These are phyloP conservation scores for Cercospora sp. DNA, from an alignment of 2,329 filamentous ascomycete genomes.

Conservation along the genomic window DNA sequence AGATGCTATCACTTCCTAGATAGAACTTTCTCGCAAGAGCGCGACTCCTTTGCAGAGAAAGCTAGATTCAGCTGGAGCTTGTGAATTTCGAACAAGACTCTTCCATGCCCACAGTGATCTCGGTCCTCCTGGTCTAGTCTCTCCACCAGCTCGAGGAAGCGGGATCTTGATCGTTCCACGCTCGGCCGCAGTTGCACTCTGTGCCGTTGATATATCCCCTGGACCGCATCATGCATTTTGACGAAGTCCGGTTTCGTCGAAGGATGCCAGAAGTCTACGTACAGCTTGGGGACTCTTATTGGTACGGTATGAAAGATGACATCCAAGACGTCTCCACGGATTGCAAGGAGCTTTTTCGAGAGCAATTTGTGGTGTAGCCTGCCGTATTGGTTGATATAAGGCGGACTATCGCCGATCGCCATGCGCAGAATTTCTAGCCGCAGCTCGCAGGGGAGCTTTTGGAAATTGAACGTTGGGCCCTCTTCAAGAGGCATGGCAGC, in stretches of 20 bases:
- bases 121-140: background rate
- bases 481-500: background rate
- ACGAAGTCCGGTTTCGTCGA: background rate
- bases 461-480: background rate
- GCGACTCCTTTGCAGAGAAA: background rate
- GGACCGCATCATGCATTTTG: background rate
- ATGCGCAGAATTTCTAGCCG: background rate
- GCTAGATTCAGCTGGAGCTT: background rate
- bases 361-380: background rate
- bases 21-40: background rate
- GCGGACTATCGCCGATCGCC: background rate
- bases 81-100: background rate
- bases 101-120: background rate
- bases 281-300: background rate
- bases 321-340: background rate
- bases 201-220: background rate
- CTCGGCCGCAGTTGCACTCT: background rate
- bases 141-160: background rate
- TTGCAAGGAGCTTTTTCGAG: background rate
- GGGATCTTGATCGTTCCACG: background rate
- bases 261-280: background rate
- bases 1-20: background rate
- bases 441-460: background rate
- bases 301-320: background rate
- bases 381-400: background rate